Evolutionary conservation across 371 early-diverging fungal genomes (phyloP), one percentile per base, ranked within the genome.

Genomic region (Syncephalastrum monosporum): DNA sequence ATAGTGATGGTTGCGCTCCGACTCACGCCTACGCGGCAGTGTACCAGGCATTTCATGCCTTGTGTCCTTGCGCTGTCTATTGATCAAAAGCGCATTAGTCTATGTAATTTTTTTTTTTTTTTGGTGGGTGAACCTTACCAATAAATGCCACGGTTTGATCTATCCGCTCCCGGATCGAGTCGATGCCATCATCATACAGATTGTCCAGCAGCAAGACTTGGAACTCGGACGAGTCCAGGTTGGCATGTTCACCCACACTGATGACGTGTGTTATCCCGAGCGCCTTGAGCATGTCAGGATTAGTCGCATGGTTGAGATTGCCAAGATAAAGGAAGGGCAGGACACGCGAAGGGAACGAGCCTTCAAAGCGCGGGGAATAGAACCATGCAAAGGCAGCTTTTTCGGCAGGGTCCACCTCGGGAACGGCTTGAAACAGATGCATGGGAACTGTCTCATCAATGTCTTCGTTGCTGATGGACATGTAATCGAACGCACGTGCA

Each of bases 1-100:
- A 87, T 85, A 3, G 83, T 82, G 33, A 87, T 76, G 14, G 85
- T 82, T 1, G 87, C 87, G 43, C 85, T 85, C 50, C 87, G 69
- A 42, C 85, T 85, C 0, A 85, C 85, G 17, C 87, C 87, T 0
- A 87, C 87, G 27, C 85, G 75, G 56, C 87, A 87, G 53, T 87
- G 87, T 27, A 87, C 80, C 29, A 87, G 59, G 45, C 80, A 79
- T 1, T 55, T 54, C 10, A 58, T 50, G 3, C 62, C 66, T 23
- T 67, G 47, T 21, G 56, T 17, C n/a, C 71, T 61, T 12, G 77
- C 80, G 16, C 63, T 56, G 33, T 78, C 75, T 76, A 57, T 8
- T 42, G 7, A 8, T 21, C 6, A 50, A 57, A 16, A 14, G 17
- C 2, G n/a, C 5, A 16, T 16, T 1, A 33, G 41, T 29, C 4